Base-by-base conservation (phyloP, 176 grass and related monocot species). In the Tillandsia fasciculata region DNA sequence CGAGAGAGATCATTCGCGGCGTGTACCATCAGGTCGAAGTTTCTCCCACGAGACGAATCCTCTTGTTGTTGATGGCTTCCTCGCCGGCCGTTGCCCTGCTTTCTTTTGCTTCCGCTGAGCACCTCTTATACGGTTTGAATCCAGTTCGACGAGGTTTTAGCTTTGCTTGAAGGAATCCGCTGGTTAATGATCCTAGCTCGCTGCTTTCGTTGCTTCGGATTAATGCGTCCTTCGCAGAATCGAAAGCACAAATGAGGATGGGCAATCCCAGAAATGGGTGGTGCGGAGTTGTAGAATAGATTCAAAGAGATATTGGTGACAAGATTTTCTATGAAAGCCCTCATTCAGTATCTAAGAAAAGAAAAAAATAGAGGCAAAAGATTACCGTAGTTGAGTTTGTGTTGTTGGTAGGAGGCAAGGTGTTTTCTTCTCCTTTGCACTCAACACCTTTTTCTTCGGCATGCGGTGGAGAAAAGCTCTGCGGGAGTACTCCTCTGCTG, bases 101-200 rank as follows among this genome's bases (percentile, higher is more conserved):
- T 54, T 90, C 89, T 70, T 90, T 90, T 7, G 86, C 93, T 87
- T 90, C 94, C 58, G 83, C 64, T 13, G 94, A 90, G 67, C 94
- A 93, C 66, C 89, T 92, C 53, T 92, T 97, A 70, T 97, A 97
- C 20, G 94, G 94, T 58, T 90, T 97, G 69, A 97, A 97, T 63
- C 94, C 94, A 76, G 86, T 92, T 68, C 82, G 68, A 67, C 77
- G 79, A 2, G 71, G 81, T 80, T 93, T 97, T 71, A 90, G 65
- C 64, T 85, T 93, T 65, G 72, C 63, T 0, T 82, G 77, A 52
- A 47, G 70, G 51, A 81, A 42, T 58, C 80, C 83, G 72, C 26
- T 83, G 26, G 83, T 61, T 50, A 80, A 85, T 49, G 65, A 42
- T 42, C 33, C 33, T 42, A 42, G 33, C 33, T 42, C 33, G 33